phyloP scores from a whole-genome alignment of 2,329 filamentous ascomycete species.

The Epichloe uncinata region DNA sequence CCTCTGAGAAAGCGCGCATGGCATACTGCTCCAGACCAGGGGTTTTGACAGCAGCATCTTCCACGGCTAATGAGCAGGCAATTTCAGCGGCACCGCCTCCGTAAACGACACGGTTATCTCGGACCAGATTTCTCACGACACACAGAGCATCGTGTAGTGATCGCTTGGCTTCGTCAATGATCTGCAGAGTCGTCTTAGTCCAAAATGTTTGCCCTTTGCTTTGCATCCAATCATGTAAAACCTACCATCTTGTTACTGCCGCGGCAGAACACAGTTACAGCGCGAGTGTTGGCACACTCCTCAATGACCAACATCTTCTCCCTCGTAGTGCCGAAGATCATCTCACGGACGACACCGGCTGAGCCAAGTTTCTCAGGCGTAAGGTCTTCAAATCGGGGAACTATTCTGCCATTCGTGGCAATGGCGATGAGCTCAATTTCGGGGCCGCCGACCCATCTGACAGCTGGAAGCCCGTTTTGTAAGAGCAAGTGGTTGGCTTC shows the following conservation, averaged over 20 bases:
- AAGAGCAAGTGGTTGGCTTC: slow-evolving; percentile 95
- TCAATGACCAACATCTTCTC: slow-evolving; percentile 99
- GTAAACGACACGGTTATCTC: slow-evolving; percentile 94
- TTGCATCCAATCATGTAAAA: slow-evolving; percentile 4
- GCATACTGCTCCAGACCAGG: slow-evolving; percentile 97
- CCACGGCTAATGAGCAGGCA: slow-evolving; percentile 89
- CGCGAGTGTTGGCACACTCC: slow-evolving; percentile 94
- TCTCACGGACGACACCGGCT: slow-evolving; percentile 82
- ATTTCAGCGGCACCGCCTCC: slow-evolving; percentile 95
- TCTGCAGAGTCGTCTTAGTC: slow-evolving; percentile 34
- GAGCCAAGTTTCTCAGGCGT: slow-evolving; percentile 80
- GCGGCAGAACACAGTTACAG: slow-evolving; percentile 90
- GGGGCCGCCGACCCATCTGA: slow-evolving; percentile 94
- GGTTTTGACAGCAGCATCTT: slow-evolving; percentile 88
- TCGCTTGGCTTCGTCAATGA: slow-evolving; percentile 97
- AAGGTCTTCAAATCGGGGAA: slow-evolving; percentile 92
- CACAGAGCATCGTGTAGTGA: slow-evolving; percentile 96
- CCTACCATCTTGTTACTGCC: slow-evolving; percentile 98
- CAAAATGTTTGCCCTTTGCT: not conserved
- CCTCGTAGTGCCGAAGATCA: slow-evolving; percentile 92
- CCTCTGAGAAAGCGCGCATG: slow-evolving; percentile 95
- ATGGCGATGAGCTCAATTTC: slow-evolving; percentile 98
- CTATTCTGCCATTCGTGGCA: slow-evolving; percentile 94
- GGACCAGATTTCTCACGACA: slow-evolving; percentile 90
- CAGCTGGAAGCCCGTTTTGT: slow-evolving; percentile 89